Base-by-base conservation (phyloP, 1,284 basidiomycete genomes). In the Puccinia polysora region DNA sequence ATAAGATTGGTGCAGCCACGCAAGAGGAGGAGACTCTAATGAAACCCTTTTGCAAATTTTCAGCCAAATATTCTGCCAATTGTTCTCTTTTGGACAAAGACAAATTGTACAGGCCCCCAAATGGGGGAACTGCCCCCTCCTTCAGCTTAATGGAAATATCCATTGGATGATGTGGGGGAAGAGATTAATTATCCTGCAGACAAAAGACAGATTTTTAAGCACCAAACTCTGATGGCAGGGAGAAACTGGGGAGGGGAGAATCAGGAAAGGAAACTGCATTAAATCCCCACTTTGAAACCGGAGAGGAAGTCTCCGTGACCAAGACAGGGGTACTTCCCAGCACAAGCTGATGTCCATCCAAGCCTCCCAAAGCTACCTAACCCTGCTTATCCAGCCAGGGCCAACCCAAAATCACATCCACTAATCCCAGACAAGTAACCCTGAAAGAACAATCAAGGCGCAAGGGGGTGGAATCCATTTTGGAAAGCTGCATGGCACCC, bases 1-100 rank as follows among this genome's bases (percentile, higher is more conserved):
- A 75, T 10, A 75, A 67, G 0, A 74, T 64, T 0, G 72, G 72
- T 7, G 74, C 43, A 0, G 43, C 56, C 0, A 68, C 47, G 28
- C 40, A 20, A 32, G 62, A 65, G n/a, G 62, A 6, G 1, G 62
- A 65, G n/a, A 50, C 23, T 14, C 62, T 12, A 12, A 65, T 52
- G 15, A 50, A 50, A n/a, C 62, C 62, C 30, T 52, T 25, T 49
- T 30, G 25, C 23, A 40, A 52, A 30, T 32, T 28, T 5, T 6
- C 62, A 50, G 49, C 23, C 6, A 65, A 18, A 18, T 50, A 65
- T 0, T 1, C 20, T 8, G 32, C 30, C 62, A 65, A 28, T 4
- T 30, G 14, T 2, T 4, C 0, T 12, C 32, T 0, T 23, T 52
- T 25, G 6, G 6, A 0, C 0, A 3, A 7, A 34, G 23, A 20